A percentile compares a stretch with the other conserved stretches of the same genome.
These are phyloP conservation scores for Fagopyrum tataricum DNA, from an alignment of 148 eudicot genomes.

Conservation along the genomic window DNA sequence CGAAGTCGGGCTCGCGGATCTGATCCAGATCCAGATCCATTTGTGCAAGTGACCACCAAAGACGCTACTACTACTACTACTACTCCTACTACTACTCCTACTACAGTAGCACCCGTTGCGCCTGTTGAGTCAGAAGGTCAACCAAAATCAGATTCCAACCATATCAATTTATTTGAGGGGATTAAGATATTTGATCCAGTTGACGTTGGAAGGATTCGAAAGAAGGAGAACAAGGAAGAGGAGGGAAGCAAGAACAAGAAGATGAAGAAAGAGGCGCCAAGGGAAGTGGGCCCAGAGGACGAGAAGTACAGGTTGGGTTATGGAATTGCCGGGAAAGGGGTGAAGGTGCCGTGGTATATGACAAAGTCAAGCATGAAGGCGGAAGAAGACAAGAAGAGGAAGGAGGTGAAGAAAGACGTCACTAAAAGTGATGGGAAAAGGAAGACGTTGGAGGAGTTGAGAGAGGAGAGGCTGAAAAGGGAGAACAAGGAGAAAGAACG, in stretches of 20 bases:
- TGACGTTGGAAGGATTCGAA: constrained; percentile 21
- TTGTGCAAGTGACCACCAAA: constrained; percentile 10
- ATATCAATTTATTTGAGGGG: constrained; percentile 86
- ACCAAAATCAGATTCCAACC: constrained; percentile 43
- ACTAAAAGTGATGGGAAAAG: constrained; percentile 20
- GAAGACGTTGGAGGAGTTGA: constrained; percentile 65
- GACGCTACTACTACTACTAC: neutral
- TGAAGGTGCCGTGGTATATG: constrained; percentile 81
- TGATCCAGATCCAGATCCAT: constrained; percentile 39
- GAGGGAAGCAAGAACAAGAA: constrained; percentile 47
- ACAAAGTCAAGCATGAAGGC: constrained; percentile 24
- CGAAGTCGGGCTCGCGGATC: constrained; percentile 72
- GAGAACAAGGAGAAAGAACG: constrained; percentile 77
- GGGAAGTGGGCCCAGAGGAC: constrained; percentile 79
- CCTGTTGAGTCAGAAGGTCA: constrained; percentile 17
- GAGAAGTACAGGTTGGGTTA: constrained; percentile 84
- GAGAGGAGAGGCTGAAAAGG: constrained; percentile 86
- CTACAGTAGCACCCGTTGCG: neutral
- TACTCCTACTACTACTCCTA: neutral
- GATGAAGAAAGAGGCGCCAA: constrained; percentile 42
- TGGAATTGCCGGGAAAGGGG: constrained; percentile 85
- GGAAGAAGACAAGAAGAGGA: constrained; percentile 11
- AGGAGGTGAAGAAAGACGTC: constrained; percentile 17
- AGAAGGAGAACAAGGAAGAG: constrained; percentile 24
- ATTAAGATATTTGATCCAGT: constrained; percentile 84